phyloP scores from a whole-genome alignment of 106 monocot genomes.

The Dioscorea dumetorum region DNA sequence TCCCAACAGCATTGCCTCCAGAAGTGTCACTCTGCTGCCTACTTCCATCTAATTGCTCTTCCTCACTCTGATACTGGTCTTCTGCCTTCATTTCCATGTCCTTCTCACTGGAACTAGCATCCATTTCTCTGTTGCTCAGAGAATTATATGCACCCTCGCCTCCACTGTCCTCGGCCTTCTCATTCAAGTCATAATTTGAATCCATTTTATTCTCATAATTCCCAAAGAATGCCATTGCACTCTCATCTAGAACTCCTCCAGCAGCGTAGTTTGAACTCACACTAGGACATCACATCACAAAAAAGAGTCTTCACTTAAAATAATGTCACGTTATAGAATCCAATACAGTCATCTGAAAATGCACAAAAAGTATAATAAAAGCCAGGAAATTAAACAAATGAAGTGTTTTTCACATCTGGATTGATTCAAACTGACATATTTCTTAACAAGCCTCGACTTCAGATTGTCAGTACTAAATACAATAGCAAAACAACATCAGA shows the following conservation, averaged over 20 bases:
- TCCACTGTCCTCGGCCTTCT: slow-evolving; percentile 48
- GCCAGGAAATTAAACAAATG: background rate
- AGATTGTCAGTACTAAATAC: background rate
- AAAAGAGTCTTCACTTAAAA: background rate
- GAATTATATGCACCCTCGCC: slow-evolving; percentile 32
- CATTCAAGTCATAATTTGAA: slow-evolving; percentile 66
- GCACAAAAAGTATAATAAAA: background rate
- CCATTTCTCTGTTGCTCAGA: slow-evolving; percentile 33
- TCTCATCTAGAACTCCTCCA: slow-evolving; percentile 17
- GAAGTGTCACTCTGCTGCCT: slow-evolving; percentile 32
- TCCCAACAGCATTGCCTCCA: slow-evolving; percentile 29
- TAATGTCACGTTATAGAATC: background rate
- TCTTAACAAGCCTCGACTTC: background rate
- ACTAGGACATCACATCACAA: slow-evolving; percentile 8
- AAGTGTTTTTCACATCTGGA: background rate
- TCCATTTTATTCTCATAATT: slow-evolving; percentile 45
- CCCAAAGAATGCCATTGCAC: slow-evolving; percentile 71
- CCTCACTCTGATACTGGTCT: slow-evolving; percentile 40
- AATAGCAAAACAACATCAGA: background rate
- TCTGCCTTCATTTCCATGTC: slow-evolving; percentile 37
- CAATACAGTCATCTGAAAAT: background rate
- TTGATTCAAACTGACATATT: background rate
- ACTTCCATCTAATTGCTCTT: slow-evolving; percentile 34
- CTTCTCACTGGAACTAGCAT: slow-evolving; percentile 41
- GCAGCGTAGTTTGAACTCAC: background rate